A percentile compares a stretch with the other conserved stretches of the same genome.
These are phyloP conservation scores for Colletotrichum shisoi DNA, from an alignment of 2,329 filamentous ascomycete species.

Conservation along the genomic window DNA sequence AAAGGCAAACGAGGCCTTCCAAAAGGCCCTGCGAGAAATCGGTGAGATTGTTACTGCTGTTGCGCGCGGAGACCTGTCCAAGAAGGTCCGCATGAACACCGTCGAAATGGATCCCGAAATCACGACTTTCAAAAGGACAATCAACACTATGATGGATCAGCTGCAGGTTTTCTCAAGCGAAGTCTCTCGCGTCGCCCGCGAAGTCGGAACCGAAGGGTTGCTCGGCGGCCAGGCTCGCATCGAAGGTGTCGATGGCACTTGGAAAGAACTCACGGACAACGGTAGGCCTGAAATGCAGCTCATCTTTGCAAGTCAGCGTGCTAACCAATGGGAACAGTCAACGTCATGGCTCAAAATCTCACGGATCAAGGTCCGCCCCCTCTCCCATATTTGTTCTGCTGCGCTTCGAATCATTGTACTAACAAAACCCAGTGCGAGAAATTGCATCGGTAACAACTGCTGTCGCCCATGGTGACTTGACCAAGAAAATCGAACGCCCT, in stretches of 20 bases:
- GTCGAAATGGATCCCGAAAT: conserved; percentile 99
- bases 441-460: conserved; percentile 86
- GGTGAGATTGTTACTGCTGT: conserved; percentile 97
- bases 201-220: conserved; percentile 94
- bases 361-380: conserved; percentile 70
- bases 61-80: conserved; percentile 91
- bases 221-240: conserved; percentile 94
- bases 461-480: conserved; percentile 82
- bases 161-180: conserved; percentile 96
- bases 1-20: conserved; percentile 97
- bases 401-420: background rate
- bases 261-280: conserved; percentile 95
- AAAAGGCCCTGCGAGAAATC: conserved; percentile 95
- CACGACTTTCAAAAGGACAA: conserved; percentile 95
- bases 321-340: conserved; percentile 59
- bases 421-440: conserved; percentile 69
- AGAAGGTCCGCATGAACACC: conserved; percentile 94
- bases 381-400: background rate
- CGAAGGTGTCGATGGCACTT: conserved; percentile 92
- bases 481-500: conserved; percentile 83
- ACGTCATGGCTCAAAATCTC: conserved; percentile 83
- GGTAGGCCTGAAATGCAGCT: conserved; percentile 53
- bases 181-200: conserved; percentile 90
- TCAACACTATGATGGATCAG: conserved; percentile 99
- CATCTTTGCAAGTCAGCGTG: background rate